phyloP scores from a whole-genome alignment of 768 basidiomycete genomes.

The Mycena latifolia region DNA sequence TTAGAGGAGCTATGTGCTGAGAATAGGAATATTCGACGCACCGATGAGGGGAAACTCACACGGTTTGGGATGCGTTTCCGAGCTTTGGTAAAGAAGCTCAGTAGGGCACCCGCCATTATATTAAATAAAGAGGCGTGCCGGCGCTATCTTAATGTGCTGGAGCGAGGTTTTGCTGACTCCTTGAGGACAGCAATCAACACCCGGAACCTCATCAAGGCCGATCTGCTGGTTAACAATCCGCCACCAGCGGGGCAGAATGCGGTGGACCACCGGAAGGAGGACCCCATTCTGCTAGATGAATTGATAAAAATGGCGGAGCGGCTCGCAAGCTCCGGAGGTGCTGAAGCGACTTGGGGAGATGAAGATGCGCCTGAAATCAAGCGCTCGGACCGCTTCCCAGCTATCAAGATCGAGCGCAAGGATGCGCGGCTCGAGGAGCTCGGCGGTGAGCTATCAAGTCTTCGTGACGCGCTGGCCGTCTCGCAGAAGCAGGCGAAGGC shows the following conservation, averaged over 20 bases:
- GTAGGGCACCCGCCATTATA: neutral
- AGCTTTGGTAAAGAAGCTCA: constrained; percentile 18
- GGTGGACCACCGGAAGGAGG: constrained; percentile 18
- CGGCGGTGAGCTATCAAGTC: constrained; percentile 8
- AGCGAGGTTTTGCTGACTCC: constrained; percentile 19
- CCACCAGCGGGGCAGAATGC: neutral
- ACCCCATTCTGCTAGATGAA: constrained; percentile 22
- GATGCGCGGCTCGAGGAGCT: constrained; percentile 19
- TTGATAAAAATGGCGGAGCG: constrained; percentile 28
- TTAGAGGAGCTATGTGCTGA: constrained; percentile 12
- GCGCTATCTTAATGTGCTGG: constrained; percentile 21
- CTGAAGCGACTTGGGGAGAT: constrained; percentile 4
- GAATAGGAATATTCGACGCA: constrained; percentile 7
- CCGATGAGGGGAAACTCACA: constrained; percentile 15
- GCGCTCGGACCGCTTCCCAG: constrained; percentile 9
- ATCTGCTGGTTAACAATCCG: neutral
- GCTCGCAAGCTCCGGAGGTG: constrained; percentile 4
- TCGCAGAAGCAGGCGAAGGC: no score
- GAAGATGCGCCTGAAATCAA: neutral
- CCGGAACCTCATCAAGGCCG: constrained; percentile 14
- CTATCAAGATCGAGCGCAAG: constrained; percentile 17
- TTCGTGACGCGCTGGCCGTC: constrained; percentile 10
- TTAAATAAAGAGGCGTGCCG: no score
- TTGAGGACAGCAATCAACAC: constrained; percentile 19
- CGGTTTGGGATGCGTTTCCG: constrained; percentile 23